Conservation (phyloP, 1,139 yeast genomes). For the Hemisphaericaspora lyxosophila region DNA sequence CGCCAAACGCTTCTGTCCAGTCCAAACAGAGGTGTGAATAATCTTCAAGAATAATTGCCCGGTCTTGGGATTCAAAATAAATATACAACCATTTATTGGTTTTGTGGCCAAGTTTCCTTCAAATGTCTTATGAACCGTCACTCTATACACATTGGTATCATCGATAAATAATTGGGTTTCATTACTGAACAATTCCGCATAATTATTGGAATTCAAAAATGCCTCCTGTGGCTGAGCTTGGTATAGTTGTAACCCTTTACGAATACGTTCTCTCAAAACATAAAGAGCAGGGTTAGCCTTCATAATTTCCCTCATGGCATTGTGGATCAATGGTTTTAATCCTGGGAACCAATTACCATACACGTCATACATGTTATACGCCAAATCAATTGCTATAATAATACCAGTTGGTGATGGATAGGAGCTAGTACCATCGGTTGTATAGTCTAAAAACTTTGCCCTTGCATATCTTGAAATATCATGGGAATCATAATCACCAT, state of each 20-base stretch:
- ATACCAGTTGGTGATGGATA: slow-evolving; percentile 96
- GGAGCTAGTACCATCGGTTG: slow-evolving; percentile 78
- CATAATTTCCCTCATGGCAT: slow-evolving; percentile 93
- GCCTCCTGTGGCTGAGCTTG: slow-evolving; percentile 95
- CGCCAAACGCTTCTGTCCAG: slow-evolving; percentile 93
- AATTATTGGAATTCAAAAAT: slow-evolving; percentile 82
- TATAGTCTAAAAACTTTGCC: slow-evolving; percentile 89
- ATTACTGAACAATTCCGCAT: slow-evolving; percentile 83
- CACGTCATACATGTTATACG: slow-evolving; percentile 94
- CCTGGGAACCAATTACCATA: slow-evolving; percentile 99
- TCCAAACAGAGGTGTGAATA: slow-evolving; percentile 94
- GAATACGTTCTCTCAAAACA: slow-evolving; percentile 87
- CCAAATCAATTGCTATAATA: slow-evolving; percentile 86
- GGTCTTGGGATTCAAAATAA: slow-evolving; percentile 83
- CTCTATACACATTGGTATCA: slow-evolving; percentile 91
- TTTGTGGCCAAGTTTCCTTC: slow-evolving; percentile 93
- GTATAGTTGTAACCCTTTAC: slow-evolving; percentile 90
- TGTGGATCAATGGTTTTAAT: slow-evolving; percentile 81
- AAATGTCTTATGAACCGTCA: slow-evolving; percentile 86
- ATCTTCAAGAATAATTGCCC: slow-evolving; percentile 88
- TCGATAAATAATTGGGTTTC: slow-evolving; percentile 85
- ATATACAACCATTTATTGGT: slow-evolving; percentile 91
- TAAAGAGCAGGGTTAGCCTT: slow-evolving; percentile 91
- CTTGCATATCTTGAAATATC: slow-evolving; percentile 93
- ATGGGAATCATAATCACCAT: slow-evolving; percentile 97